Percentiles rank a stretch among this genome's conserved stretches.
Conservation (phyloP, 2,329 filamentous ascomycete species). For the Chaetothyriales sp. region DNA sequence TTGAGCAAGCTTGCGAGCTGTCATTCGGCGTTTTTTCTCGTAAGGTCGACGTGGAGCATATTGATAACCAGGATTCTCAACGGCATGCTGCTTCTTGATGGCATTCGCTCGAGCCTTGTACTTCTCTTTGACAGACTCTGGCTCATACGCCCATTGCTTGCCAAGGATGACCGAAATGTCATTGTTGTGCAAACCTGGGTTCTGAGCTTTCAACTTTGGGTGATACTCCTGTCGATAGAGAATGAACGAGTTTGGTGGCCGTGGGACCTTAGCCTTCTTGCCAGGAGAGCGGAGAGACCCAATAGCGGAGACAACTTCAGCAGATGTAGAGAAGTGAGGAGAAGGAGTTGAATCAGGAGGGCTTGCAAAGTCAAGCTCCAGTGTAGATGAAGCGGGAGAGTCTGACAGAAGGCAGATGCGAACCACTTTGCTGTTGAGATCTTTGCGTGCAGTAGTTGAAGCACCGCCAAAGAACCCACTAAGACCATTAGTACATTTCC, state of each 20-base stretch:
- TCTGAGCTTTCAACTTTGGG: slow-evolving; percentile 24
- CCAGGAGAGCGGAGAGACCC: slow-evolving; percentile 10
- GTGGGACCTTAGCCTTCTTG: slow-evolving; percentile 26
- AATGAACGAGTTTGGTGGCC: slow-evolving; percentile 35
- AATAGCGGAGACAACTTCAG: too few species aligned
- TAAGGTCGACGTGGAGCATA: slow-evolving; percentile 29
- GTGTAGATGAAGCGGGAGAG: background rate
- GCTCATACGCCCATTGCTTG: slow-evolving; percentile 29
- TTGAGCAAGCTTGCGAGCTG: slow-evolving; percentile 22
- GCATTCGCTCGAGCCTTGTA: slow-evolving; percentile 28
- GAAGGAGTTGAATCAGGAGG: too few species aligned
- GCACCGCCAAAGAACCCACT: slow-evolving; percentile 19
- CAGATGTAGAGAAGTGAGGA: too few species aligned
- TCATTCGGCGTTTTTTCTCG: slow-evolving; percentile 34
- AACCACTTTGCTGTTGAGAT: slow-evolving; percentile 20
- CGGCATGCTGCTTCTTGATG: slow-evolving; percentile 27
- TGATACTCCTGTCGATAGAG: slow-evolving; percentile 32
- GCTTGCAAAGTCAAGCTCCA: too few species aligned
- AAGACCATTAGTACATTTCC: background rate
- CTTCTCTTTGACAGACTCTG: slow-evolving; percentile 23
- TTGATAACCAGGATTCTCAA: slow-evolving; percentile 31
- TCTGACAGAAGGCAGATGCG: slow-evolving; percentile 21
- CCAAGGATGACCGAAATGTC: slow-evolving; percentile 32
- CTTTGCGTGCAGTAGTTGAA: slow-evolving; percentile 20
- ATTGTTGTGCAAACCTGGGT: slow-evolving; percentile 33